Base-by-base conservation (phyloP, 345 rosid species). In the Nephelium lappaceum region DNA sequence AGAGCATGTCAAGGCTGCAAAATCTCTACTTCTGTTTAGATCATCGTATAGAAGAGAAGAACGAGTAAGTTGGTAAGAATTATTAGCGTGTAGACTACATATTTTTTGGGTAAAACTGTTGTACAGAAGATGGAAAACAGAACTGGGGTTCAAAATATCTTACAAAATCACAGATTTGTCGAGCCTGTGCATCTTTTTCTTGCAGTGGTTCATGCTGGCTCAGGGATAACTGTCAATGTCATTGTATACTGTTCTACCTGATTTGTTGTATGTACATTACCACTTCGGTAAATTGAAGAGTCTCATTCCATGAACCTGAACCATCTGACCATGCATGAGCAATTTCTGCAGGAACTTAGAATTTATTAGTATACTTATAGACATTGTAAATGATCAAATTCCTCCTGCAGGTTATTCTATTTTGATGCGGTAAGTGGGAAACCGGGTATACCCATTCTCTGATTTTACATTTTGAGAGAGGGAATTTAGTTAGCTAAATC, bases 51-150 rank as follows among this genome's bases (percentile, higher is more conserved):
- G 76, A 61, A 66, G 81, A 75, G 71, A 63, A 79, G 67, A 72
- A 80, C 61, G 14, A 68, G 67, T 42, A 19, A 68, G 67, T 42
- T 69, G 58, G 65, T 39, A 61, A 21, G 21, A 66, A 58, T 72
- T 39, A 53, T 74, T 71, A 64, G 74, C 72, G 31, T 82, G 71
- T 19, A 47, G 73, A 53, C 81, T 70, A 10, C 1, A 67, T 77
- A 65, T 78, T 78, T 80, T 55, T 63, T 67, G 67, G 80, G 55
- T 76, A 81, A 75, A 78, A 76, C 73, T 77, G 83, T 70, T 86
- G 86, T 85, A 87, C 85, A 87, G 85, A 82, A 75, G 51, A 63
- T 79, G 80, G 67, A 24, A 79, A 77, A 74, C 38, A 62, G 83
- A 82, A 79, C 49, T 42, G 80, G 75, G 67, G 77, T 6, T 68